Evolutionary conservation across 176 grass and related monocot species (phyloP).

Genomic region (Musa acuminata): DNA sequence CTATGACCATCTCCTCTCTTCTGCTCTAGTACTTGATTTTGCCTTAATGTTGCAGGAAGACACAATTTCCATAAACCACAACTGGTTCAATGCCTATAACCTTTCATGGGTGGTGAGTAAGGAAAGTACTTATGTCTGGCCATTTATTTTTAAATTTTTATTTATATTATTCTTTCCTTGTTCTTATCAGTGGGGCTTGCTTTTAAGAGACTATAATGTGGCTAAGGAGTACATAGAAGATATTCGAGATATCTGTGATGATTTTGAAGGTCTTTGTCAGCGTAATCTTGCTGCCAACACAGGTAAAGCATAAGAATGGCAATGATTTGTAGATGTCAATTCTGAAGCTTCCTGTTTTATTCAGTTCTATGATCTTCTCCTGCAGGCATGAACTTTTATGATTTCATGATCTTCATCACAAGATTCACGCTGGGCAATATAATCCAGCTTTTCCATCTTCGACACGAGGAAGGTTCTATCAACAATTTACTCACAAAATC

Average conservation of each 20-base stretch:
- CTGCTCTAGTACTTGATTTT: not conserved
- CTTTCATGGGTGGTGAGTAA: conserved; percentile 82
- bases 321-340: not conserved
- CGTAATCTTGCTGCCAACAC: conserved; percentile 87
- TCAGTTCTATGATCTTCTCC: conserved; percentile 18
- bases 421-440: conserved; percentile 52
- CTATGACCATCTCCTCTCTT: not conserved
- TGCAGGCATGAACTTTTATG: conserved; percentile 94
- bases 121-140: not conserved
- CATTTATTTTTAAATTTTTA: not conserved
- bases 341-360: not conserved
- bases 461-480: conserved; percentile 23
- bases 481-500: conserved; percentile 19
- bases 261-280: conserved; percentile 90
- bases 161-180: conserved; percentile 19
- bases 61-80: conserved; percentile 96
- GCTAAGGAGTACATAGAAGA: conserved; percentile 98
- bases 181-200: conserved; percentile 66
- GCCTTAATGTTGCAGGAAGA: conserved; percentile 56
- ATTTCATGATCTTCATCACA: conserved; percentile 86
- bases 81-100: conserved; percentile 94
- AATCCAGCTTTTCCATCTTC: conserved; percentile 51
- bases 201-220: conserved; percentile 84
- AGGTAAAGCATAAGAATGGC: conserved; percentile 27
- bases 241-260: conserved; percentile 70